Conservation (phyloP, 2,329 filamentous ascomycete genomes). For the Alternaria arbusti region DNA sequence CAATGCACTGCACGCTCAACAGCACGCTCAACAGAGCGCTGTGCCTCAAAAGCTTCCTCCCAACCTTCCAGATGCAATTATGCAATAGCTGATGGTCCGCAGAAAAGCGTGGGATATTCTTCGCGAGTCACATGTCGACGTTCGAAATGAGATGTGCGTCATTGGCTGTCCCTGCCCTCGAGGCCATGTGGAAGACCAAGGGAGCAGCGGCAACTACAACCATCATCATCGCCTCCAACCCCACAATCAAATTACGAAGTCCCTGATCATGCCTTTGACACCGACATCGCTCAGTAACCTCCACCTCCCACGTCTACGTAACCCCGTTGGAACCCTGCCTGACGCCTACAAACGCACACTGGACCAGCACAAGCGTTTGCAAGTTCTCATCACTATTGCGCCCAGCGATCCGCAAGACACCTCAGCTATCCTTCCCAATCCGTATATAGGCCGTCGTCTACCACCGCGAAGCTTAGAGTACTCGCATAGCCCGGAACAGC, state of each 20-base stretch:
- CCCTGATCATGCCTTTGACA: not conserved
- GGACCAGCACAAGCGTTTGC: slow-evolving; percentile 2
- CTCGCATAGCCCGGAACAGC: not conserved
- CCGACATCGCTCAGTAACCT: not conserved
- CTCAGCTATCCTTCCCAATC: not conserved
- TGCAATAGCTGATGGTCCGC: not conserved
- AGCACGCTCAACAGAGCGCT: not conserved
- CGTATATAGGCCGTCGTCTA: not conserved
- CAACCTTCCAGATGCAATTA: not conserved
- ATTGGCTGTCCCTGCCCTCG: slow-evolving; percentile 4
- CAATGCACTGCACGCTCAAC: not conserved
- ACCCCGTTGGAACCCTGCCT: not conserved
- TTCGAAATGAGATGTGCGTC: not conserved
- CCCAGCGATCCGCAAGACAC: not conserved
- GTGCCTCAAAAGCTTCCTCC: not conserved
- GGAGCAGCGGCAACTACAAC: slow-evolving; percentile 1
- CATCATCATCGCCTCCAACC: not conserved
- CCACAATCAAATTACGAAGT: not conserved
- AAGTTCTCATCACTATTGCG: not conserved
- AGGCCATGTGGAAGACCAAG: not conserved
- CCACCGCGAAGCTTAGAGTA: not conserved
- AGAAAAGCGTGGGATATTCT: not conserved
- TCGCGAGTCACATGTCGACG: not conserved
- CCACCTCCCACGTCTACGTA: not conserved
- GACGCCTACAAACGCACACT: not conserved